Evolutionary conservation across 2,329 filamentous ascomycete species (phyloP), one percentile per base, ranked within the genome.

Genomic region (Zymoseptoria brevis): DNA sequence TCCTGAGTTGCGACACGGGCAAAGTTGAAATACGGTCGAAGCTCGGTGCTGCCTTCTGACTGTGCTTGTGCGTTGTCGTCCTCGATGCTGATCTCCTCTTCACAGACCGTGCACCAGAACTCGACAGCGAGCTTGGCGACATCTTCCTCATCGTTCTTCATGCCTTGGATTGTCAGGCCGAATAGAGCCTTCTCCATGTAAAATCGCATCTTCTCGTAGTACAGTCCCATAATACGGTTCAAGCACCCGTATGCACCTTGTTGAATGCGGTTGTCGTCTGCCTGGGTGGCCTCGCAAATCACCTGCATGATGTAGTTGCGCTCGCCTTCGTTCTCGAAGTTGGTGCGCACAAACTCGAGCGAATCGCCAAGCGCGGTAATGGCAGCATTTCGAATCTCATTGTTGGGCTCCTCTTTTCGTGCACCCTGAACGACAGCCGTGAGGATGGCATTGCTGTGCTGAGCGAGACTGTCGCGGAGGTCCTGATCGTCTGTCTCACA

Each of bases 291-390:
- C 80, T 99, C 94, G 78, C 94, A 99, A 71, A 99, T 90, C 66
- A 99, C 94, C 80, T 99, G 94, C 94, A 99, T 99, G 73, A 99
- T 99, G 81, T 97, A 99, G 80, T 99, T 99, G 68, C 94, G 87
- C 82, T 99, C 94, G 70, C 93, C 94, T 77, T 99, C 94, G 71
- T 97, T 94, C 77, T 96, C 95, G 77, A 99, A 99, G 80, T 99
- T 99, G 78, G 90, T 95, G 66, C 91, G 86, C 60, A 99, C 93
- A 72, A 99, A 99, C 76, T 99, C 94, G 61, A 97, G 87, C 48
- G 93, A 96, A 76, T 99, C 94, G 69, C 92, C 90, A 51, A 99
- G 87, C 52, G 94, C 94, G 54, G 89, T 89, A 73, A 99, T 94
- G 72, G 94, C 94, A 56, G 94, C 90, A 67, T 91, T 83, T 66